Evolutionary conservation across 106 monocot species (phyloP).

Genomic region (Apostasia ramifera): DNA sequence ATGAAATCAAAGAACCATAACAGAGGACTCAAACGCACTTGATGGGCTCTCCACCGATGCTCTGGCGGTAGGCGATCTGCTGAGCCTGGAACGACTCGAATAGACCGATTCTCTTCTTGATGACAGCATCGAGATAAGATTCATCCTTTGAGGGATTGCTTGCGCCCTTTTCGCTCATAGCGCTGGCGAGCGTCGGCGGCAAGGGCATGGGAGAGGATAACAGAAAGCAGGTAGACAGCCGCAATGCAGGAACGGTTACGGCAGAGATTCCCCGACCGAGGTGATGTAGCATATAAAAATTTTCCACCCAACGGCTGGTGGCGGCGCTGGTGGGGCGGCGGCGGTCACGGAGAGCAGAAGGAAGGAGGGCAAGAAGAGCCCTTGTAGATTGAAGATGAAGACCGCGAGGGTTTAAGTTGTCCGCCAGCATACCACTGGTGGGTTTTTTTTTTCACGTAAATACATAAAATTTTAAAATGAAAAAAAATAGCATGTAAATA

Average conservation of each 20-base stretch:
- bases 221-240: not conserved
- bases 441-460: not conserved
- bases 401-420: not conserved
- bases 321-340: not conserved
- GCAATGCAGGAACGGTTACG: not conserved
- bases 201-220: not conserved
- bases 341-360: not conserved
- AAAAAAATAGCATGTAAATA: no score
- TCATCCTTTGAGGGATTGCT: slow-evolving; percentile 16
- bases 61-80: slow-evolving; percentile 27
- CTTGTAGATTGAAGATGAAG: not conserved
- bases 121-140: slow-evolving; percentile 46
- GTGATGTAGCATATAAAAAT: slow-evolving; percentile 16
- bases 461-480: not conserved
- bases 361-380: not conserved
- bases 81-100: slow-evolving; percentile 47
- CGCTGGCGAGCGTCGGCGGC: slow-evolving; percentile 3
- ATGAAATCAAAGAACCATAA: no score
- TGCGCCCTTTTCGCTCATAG: slow-evolving; percentile 1
- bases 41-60: slow-evolving; percentile 26
- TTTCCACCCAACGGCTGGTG: not conserved
- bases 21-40: slow-evolving; percentile 3
- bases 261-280: slow-evolving; percentile 3
- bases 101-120: slow-evolving; percentile 35
- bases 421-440: not conserved